Evolutionary conservation across 2,329 filamentous ascomycete genomes (phyloP).

Genomic region (Colletotrichum higginsianum): DNA sequence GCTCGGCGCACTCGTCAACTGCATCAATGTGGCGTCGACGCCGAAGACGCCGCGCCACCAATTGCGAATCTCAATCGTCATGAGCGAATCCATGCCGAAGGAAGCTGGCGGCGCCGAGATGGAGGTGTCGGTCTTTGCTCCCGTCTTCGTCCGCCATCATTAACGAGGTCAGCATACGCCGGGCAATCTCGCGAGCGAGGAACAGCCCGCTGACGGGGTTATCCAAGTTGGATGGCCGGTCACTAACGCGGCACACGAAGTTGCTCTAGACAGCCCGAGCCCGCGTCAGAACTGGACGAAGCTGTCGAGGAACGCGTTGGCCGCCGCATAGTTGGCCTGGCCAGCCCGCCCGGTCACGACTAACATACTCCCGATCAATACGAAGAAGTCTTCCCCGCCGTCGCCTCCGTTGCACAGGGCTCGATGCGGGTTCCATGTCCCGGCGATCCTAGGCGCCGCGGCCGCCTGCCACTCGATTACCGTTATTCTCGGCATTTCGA

Average conservation of each 20-base stretch:
- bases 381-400: slow-evolving; percentile 48
- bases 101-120: slow-evolving; percentile 6
- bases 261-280: slow-evolving; percentile 44
- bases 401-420: slow-evolving; percentile 25
- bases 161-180: neutral
- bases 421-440: slow-evolving; percentile 54
- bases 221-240: neutral
- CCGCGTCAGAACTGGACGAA: slow-evolving; percentile 53
- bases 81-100: slow-evolving; percentile 44
- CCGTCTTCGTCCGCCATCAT: slow-evolving; percentile 44
- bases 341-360: slow-evolving; percentile 51
- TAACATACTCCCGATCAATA: slow-evolving; percentile 45
- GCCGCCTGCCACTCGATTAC: slow-evolving; percentile 48
- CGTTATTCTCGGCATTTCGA: slow-evolving; percentile 49
- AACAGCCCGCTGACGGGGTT: neutral
- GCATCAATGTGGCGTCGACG: slow-evolving; percentile 42
- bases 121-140: neutral
- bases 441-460: slow-evolving; percentile 49
- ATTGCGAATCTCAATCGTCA: slow-evolving; percentile 44
- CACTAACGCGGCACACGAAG: neutral
- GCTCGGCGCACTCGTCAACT: slow-evolving; percentile 34
- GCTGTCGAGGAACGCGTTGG: slow-evolving; percentile 57
- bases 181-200: neutral
- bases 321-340: slow-evolving; percentile 57
- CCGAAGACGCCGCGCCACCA: slow-evolving; percentile 44